Evolutionary conservation across 768 basidiomycete species (phyloP), one percentile per base, ranked within the genome.

Genomic region (Suillus discolor): DNA sequence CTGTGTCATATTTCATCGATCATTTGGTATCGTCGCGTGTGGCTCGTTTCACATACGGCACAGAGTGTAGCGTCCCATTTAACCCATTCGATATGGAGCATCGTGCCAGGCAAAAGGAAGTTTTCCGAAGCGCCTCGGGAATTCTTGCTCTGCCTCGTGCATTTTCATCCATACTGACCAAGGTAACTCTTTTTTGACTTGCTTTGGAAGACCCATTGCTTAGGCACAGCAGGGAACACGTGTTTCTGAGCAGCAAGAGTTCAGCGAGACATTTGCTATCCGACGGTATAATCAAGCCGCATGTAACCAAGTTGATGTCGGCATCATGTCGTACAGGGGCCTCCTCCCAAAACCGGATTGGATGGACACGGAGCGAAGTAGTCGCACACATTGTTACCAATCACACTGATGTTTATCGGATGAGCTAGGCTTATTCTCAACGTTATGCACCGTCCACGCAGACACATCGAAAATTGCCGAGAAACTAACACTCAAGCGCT

Each of bases 1-100:
- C 80, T 6, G 71, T 80, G 34, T 79, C 76, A 4, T 82, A 71
- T 62, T 79, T 74, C 31, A 62, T 87, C 20, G 83, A 87, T 65
- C 81, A 82, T 66, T 80, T 81, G 16, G 85, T 87, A 6, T 77
- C 80, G 7, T 78, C 78, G 6, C 80, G 86, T 38, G 79, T 87
- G 6, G 76, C 85, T 4, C 82, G 79, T 66, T 68, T 79, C 62
- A 83, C 83, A 0, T 87, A 85, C 62, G 86, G 86, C 6, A 79
- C 79, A 2, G 75, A 79, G 36, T 80, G 81, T 67, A 70, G 71
- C 47, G 67, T 78, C 4, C 71, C 73, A 1, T 86, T 71, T 62
- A 78, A 83, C 42, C 44, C 71, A 0, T 62, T 63, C 18, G 72
- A 81, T 42, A 68, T 68, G 0, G 85, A 84, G n/a, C 86, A 87